Evolutionary conservation across 73 alveolate species (phyloP).

Genomic region (Paramecium primaurelia): DNA sequence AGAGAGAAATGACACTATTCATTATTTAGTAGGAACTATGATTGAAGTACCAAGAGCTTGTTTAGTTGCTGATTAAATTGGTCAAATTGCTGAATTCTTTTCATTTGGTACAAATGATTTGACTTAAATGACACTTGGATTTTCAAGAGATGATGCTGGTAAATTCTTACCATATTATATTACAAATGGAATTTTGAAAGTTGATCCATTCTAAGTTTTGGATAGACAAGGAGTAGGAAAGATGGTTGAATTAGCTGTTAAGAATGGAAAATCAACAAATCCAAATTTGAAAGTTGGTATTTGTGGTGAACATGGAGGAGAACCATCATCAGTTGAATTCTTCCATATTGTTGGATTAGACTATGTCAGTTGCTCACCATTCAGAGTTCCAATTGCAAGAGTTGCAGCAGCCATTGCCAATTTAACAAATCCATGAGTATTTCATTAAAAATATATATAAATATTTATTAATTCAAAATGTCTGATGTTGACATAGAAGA

Average conservation of each 20-base stretch:
- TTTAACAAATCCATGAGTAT: not conserved
- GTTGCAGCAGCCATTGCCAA: slow-evolving; percentile 77
- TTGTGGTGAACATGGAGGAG: slow-evolving; percentile 90
- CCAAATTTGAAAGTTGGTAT: slow-evolving; percentile 73
- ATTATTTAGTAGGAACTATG: slow-evolving; percentile 69
- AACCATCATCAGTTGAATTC: slow-evolving; percentile 71
- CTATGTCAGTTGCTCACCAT: slow-evolving; percentile 83
- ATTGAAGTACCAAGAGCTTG: slow-evolving; percentile 82
- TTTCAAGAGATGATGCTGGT: slow-evolving; percentile 78
- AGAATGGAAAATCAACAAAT: slow-evolving; percentile 61
- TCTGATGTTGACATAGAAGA: slow-evolving; percentile 1
- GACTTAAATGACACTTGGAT: slow-evolving; percentile 79
- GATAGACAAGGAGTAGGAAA: slow-evolving; percentile 81
- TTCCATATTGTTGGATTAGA: slow-evolving; percentile 72
- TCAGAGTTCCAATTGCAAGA: slow-evolving; percentile 81
- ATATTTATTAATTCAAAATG: not conserved
- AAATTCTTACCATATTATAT: slow-evolving; percentile 69
- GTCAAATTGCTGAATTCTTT: slow-evolving; percentile 79
- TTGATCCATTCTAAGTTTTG: slow-evolving; percentile 74
- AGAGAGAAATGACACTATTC: slow-evolving; percentile 62
- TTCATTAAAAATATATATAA: not conserved
- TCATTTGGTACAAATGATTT: slow-evolving; percentile 82
- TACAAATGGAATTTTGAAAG: slow-evolving; percentile 61
- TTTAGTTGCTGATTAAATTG: slow-evolving; percentile 67
- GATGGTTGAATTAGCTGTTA: slow-evolving; percentile 68